phyloP scores from a whole-genome alignment of 495 filamentous ascomycete genomes.

The Podospora bellae-mahoneyi region DNA sequence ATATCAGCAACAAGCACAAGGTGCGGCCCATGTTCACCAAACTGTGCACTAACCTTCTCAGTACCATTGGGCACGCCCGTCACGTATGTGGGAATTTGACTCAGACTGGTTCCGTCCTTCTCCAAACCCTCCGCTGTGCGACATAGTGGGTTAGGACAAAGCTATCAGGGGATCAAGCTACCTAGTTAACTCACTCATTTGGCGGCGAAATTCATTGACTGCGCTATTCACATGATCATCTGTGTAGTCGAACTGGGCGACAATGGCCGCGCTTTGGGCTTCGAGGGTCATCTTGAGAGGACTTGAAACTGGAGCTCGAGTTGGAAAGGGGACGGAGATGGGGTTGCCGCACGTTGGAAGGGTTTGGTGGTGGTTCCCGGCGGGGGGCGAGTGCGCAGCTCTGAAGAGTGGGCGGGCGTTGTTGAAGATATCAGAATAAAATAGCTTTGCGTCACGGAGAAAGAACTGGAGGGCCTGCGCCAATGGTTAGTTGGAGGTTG shows the following conservation, averaged over 20 bases:
- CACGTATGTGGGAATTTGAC: conserved; percentile 96
- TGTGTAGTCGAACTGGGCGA: conserved; percentile 80
- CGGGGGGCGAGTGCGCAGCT: conserved; percentile 42
- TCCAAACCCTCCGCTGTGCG: conserved; percentile 69
- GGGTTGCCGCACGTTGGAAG: conserved; percentile 45
- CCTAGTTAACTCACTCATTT: conserved; percentile 65
- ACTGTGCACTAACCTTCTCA: conserved; percentile 64
- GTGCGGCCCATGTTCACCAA: not conserved
- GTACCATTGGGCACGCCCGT: conserved; percentile 95
- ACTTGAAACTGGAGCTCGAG: conserved; percentile 43
- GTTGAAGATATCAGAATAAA: conserved; percentile 36
- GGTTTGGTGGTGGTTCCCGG: conserved; percentile 31
- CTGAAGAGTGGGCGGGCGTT: conserved; percentile 32
- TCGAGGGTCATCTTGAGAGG: conserved; percentile 57
- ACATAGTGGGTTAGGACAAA: not conserved
- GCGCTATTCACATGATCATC: conserved; percentile 73
- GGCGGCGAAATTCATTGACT: conserved; percentile 76
- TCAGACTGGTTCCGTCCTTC: conserved; percentile 74
- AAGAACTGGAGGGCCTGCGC: conserved; percentile 31
- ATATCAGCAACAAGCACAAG: conserved; percentile 11
- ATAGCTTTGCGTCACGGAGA: conserved; percentile 35
- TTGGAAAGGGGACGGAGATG: conserved; percentile 49
- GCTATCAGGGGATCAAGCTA: not conserved
- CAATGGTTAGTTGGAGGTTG: conserved; percentile 4
- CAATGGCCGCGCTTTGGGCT: conserved; percentile 72